phyloP scores from a whole-genome alignment of 768 basidiomycete genomes.

The Xerocomus brunneocitrinus region DNA sequence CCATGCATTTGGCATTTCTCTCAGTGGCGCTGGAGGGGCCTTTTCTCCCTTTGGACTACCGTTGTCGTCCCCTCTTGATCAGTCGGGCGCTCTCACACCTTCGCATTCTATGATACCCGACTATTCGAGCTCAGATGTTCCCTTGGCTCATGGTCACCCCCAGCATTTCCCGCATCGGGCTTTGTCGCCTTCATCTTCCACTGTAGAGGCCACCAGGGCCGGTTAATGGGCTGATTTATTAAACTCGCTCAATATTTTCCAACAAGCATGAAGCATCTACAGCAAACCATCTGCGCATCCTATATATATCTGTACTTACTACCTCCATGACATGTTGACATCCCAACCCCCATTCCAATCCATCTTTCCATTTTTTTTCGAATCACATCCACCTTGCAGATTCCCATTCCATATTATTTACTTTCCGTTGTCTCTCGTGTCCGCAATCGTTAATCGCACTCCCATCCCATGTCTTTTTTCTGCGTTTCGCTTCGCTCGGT shows the following conservation, averaged over 20 bases:
- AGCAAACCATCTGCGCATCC: constrained; percentile 37
- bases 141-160: constrained; percentile 31
- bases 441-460: constrained; percentile 31
- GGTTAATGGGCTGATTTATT: constrained; percentile 37
- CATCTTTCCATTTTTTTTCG: constrained; percentile 17
- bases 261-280: constrained; percentile 38
- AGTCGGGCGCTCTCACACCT: constrained; percentile 23
- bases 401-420: constrained; percentile 28
- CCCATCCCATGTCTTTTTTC: constrained; percentile 16
- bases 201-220: constrained; percentile 37
- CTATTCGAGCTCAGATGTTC: constrained; percentile 29
- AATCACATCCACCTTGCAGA: constrained; percentile 28
- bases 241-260: constrained; percentile 35
- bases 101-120: constrained; percentile 36
- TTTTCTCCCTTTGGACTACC: constrained; percentile 33
- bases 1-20: constrained; percentile 30
- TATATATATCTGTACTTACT: constrained; percentile 39
- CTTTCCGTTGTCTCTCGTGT: constrained; percentile 18
- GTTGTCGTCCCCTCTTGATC: constrained; percentile 29
- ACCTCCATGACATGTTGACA: constrained; percentile 32
- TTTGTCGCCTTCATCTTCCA: constrained; percentile 36
- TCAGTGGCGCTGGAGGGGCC: constrained; percentile 22
- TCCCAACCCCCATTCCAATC: constrained; percentile 27
- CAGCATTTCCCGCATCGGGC: constrained; percentile 38
- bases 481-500: constrained; percentile 11